Percentiles rank a stretch among this genome's conserved stretches.
phyloP scores from a whole-genome alignment of 2,329 filamentous ascomycete species.

The Lasiodiplodia sp. region DNA sequence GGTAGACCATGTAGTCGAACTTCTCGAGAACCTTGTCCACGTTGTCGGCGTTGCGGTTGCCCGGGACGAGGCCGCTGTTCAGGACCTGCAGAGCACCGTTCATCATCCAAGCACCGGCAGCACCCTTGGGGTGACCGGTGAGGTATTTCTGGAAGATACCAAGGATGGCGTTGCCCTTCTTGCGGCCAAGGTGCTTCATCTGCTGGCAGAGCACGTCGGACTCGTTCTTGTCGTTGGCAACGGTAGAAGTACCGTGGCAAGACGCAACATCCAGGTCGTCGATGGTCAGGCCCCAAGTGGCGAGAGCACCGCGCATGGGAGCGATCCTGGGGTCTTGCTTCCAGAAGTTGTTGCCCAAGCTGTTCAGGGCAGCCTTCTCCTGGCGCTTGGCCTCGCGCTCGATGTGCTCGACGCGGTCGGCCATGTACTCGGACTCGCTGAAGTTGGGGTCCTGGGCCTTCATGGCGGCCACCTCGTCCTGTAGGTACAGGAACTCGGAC shows the following conservation, averaged over 20 bases:
- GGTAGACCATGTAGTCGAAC: slow-evolving; percentile 97
- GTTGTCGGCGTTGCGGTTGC: slow-evolving; percentile 97
- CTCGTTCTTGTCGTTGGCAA: slow-evolving; percentile 99
- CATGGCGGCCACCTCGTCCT: slow-evolving; percentile 91
- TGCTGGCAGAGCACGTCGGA: slow-evolving; percentile 97
- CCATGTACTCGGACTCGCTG: slow-evolving; percentile 82
- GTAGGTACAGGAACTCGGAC: slow-evolving; percentile 88
- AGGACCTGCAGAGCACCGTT: slow-evolving; percentile 97
- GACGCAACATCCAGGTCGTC: slow-evolving; percentile 95
- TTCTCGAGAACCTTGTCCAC: slow-evolving; percentile 96
- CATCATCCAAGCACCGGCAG: slow-evolving; percentile 99
- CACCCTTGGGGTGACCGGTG: slow-evolving; percentile 98
- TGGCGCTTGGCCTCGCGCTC: slow-evolving; percentile 87
- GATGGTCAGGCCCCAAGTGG: slow-evolving; percentile 97
- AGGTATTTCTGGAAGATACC: slow-evolving; percentile 99
- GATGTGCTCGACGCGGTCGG: slow-evolving; percentile 85
- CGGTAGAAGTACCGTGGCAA: slow-evolving; percentile 98
- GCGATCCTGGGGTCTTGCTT: slow-evolving; percentile 93
- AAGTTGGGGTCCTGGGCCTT: slow-evolving; percentile 76
- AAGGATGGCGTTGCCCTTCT: slow-evolving; percentile 93
- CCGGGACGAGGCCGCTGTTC: slow-evolving; percentile 91
- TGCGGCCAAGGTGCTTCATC: slow-evolving; percentile 89
- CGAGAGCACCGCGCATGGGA: slow-evolving; percentile 92
- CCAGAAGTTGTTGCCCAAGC: slow-evolving; percentile 99
- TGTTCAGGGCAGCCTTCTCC: slow-evolving; percentile 90